Evolutionary conservation across 208 protist species (phyloP), one percentile per base, ranked within the genome.

Genomic region (Zelonia costaricensis): DNA sequence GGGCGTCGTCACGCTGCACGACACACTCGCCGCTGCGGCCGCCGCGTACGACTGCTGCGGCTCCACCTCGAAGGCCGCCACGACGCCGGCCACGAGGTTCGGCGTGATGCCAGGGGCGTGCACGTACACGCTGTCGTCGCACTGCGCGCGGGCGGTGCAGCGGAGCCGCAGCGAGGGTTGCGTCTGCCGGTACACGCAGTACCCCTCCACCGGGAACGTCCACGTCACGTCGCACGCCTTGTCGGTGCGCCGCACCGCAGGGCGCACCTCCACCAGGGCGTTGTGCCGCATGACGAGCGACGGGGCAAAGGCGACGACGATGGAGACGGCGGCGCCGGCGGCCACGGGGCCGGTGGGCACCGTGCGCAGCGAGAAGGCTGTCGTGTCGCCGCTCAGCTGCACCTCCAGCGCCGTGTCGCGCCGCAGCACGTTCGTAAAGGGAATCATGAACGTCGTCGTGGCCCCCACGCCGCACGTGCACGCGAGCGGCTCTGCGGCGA

Each of bases 361-460:
- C 0, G 65, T 46, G 42, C 54, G 54, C 48, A 92, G 58, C 47
- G 39, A 55, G 49, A 66, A 91, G 86, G 51, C 52, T 44, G 35
- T 35, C 43, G 48, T 68, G 35, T 54, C 72, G 31, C 57, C 77
- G 12, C 48, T 45, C 15, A 91, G 55, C n/a, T 9, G 64, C 36
- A 83, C 58, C 9, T 65, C 51, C 7, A 85, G 46, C 13, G 33
- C 54, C 15, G 83, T 81, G 10, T 79, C 70, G 6, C 51, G 66
- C 10, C 82, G 67, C 51, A 97, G 88, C 35, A 84, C 73, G 66
- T 97, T 97, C 9, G 68, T 71, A 30, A 97, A 83, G 28, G 78
- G 82, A 3, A 97, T 36, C 18, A 60, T 36, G 7, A 90, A 25
- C 5, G 73, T 60, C 9, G 69, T 30, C 18, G 61, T 82, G 25